phyloP scores from a whole-genome alignment of 2,329 filamentous ascomycete genomes.

The Penicillium frequentans region DNA sequence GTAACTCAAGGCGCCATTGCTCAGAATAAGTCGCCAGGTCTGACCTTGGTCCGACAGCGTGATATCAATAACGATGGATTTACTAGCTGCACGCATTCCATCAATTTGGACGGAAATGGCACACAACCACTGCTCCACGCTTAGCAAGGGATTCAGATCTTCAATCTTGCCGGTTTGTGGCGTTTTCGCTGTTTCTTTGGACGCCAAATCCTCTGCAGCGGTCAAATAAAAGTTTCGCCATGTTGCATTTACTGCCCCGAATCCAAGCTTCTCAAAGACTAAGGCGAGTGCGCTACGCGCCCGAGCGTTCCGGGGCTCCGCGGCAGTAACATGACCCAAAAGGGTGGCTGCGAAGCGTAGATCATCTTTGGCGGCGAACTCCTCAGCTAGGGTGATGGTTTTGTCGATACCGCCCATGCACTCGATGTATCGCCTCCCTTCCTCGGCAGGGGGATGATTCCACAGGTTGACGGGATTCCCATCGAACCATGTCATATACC shows the following conservation, averaged over 20 bases:
- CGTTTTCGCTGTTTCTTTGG: background rate
- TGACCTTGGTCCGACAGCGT: background rate
- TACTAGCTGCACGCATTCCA: background rate
- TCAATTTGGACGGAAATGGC: background rate
- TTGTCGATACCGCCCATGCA: background rate
- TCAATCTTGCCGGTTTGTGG: background rate
- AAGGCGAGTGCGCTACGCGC: background rate
- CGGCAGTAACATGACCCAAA: background rate
- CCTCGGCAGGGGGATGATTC: background rate
- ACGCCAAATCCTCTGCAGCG: background rate
- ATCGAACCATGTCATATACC: background rate
- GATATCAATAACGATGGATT: background rate
- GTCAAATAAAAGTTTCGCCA: background rate
- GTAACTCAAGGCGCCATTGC: background rate
- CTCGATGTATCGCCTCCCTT: background rate
- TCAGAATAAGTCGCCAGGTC: background rate
- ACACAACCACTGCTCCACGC: background rate
- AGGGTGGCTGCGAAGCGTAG: background rate
- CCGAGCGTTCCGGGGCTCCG: background rate
- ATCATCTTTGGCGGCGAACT: background rate
- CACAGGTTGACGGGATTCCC: background rate
- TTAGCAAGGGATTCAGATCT: background rate
- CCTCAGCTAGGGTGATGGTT: background rate
- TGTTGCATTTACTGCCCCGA: background rate
- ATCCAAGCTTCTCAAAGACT: background rate